A percentile compares a stretch with the other conserved stretches of the same genome.
phyloP scores from a whole-genome alignment of 192 early-diverging fungal species.

The Backusella circina region DNA sequence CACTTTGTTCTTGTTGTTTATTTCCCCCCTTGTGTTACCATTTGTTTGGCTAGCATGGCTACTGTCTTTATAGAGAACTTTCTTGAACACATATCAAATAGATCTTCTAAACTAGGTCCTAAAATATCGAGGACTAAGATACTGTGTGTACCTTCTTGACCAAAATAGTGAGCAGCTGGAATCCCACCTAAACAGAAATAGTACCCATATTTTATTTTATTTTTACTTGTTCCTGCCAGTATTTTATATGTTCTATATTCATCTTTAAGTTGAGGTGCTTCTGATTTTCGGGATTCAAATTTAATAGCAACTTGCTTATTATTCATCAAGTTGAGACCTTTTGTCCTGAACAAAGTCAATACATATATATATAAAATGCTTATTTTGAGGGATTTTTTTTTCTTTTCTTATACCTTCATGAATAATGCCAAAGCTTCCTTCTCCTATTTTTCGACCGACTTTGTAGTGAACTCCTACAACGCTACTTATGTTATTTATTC shows the following conservation, averaged over 20 bases:
- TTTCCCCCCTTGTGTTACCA: slow-evolving; percentile 55
- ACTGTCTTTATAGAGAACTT: slow-evolving; percentile 91
- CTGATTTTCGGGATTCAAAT: slow-evolving; percentile 93
- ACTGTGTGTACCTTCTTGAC: slow-evolving; percentile 92
- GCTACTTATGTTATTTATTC: slow-evolving; percentile 35
- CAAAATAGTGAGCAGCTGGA: slow-evolving; percentile 92
- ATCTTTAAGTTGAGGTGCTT: slow-evolving; percentile 94
- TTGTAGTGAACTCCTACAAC: slow-evolving; percentile 95
- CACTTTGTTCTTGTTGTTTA: background rate
- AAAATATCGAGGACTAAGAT: slow-evolving; percentile 91
- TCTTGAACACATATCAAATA: slow-evolving; percentile 92
- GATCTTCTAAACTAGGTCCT: slow-evolving; percentile 90
- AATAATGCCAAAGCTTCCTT: slow-evolving; percentile 97
- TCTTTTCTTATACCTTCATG: slow-evolving; percentile 81
- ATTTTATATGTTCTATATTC: slow-evolving; percentile 96
- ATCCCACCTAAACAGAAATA: slow-evolving; percentile 64
- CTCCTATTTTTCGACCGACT: slow-evolving; percentile 94
- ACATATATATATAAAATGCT: background rate
- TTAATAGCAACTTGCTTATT: slow-evolving; percentile 95
- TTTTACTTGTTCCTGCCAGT: slow-evolving; percentile 59
- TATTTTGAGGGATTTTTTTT: background rate
- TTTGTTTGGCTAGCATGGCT: slow-evolving; percentile 92
- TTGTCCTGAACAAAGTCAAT: background rate
- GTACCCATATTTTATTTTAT: background rate
- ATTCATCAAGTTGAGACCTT: slow-evolving; percentile 83